Evolutionary conservation across 2,329 filamentous ascomycete genomes (phyloP).

Genomic region (Acarospora socialis): DNA sequence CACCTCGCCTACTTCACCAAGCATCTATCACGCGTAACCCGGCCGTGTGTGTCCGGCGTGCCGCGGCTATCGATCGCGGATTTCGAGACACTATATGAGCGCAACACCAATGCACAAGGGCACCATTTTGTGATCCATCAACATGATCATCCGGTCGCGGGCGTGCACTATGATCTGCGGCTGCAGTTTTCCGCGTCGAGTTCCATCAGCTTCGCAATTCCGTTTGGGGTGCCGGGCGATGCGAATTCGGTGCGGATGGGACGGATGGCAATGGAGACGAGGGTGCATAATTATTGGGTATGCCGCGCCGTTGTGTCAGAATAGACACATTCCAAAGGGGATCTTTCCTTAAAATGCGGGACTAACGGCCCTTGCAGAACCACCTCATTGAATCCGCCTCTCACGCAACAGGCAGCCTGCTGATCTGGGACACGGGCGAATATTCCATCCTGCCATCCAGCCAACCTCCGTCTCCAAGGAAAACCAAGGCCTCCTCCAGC

Average conservation of each 20-base stretch:
- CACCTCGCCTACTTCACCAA: slow-evolving; percentile 34
- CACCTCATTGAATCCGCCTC: slow-evolving; percentile 48
- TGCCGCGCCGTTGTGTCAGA: too few species aligned
- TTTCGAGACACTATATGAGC: slow-evolving; percentile 33
- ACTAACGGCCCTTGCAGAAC: slow-evolving; percentile 36
- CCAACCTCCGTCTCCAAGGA: slow-evolving; percentile 24
- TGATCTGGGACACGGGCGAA: slow-evolving; percentile 50
- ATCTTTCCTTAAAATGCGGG: too few species aligned
- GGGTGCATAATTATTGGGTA: slow-evolving; percentile 47
- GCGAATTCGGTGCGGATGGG: slow-evolving; percentile 40
- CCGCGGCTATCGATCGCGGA: slow-evolving; percentile 25
- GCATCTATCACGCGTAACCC: too few species aligned
- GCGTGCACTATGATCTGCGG: slow-evolving; percentile 54
- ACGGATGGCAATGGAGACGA: slow-evolving; percentile 47
- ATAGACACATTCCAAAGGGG: not conserved
- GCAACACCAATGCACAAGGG: slow-evolving; percentile 32
- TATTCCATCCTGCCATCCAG: slow-evolving; percentile 38
- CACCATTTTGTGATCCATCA: slow-evolving; percentile 57
- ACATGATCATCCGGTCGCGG: slow-evolving; percentile 57
- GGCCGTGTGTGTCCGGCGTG: not conserved
- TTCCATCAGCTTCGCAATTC: slow-evolving; percentile 49
- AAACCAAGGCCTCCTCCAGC: slow-evolving; percentile 1
- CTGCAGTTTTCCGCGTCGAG: slow-evolving; percentile 55
- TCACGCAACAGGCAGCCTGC: slow-evolving; percentile 38
- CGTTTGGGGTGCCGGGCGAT: slow-evolving; percentile 48